Conservation (phyloP, 2,329 filamentous ascomycete species). For the Microdochium paspali region DNA sequence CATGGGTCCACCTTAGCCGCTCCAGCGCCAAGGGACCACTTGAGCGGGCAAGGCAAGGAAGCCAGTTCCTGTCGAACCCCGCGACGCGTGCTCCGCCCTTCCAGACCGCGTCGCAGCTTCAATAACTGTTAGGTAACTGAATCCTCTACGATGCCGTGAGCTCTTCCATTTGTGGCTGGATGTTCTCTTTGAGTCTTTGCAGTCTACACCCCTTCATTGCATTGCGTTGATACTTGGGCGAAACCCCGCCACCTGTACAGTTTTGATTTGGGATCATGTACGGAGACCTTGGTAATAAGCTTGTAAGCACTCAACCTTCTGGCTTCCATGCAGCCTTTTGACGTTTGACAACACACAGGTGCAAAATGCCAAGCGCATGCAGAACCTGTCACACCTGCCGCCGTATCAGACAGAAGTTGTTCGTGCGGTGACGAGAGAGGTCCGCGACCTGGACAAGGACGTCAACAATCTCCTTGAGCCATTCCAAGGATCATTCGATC, state of each 20-base stretch:
- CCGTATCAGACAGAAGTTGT: slow-evolving; percentile 90
- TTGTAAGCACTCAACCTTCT: slow-evolving; percentile 42
- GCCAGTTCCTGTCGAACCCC: no score
- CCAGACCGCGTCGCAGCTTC: no score
- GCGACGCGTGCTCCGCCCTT: no score
- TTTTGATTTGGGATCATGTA: slow-evolving; percentile 61
- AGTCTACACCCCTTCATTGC: no score
- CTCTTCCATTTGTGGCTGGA: no score
- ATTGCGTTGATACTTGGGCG: no score
- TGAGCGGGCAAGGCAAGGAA: no score
- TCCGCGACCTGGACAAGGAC: slow-evolving; percentile 86
- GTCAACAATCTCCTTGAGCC: slow-evolving; percentile 70
- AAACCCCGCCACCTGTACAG: no score
- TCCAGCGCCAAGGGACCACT: not conserved
- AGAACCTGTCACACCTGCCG: slow-evolving; percentile 75
- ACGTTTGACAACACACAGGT: slow-evolving; percentile 44
- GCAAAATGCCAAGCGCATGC: slow-evolving; percentile 90
- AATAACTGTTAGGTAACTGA: no score
- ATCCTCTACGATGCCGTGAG: no score
- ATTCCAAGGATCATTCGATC: slow-evolving; percentile 79
- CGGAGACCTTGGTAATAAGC: slow-evolving; percentile 76
- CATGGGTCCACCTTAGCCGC: no score
- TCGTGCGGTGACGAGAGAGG: slow-evolving; percentile 78
- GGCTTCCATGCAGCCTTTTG: not conserved
- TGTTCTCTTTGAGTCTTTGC: no score